Conservation (phyloP, 345 rosid genomes). For the Murraya paniculata region DNA sequence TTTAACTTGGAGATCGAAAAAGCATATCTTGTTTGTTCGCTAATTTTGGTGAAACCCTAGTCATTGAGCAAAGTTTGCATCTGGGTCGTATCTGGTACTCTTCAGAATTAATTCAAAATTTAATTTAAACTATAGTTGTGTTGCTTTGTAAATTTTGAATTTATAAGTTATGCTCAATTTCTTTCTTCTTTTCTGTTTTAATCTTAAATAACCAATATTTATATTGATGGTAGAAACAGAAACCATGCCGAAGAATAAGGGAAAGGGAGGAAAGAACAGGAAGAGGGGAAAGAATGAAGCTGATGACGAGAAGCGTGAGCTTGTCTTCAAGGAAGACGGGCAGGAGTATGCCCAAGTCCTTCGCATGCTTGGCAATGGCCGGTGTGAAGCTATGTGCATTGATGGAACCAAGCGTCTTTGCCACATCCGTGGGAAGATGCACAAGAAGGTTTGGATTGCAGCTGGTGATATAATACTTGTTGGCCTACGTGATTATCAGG, state of each 20-base stretch:
- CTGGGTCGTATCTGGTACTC: not conserved
- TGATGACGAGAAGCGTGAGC: constrained; percentile 74
- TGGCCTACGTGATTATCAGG: constrained; percentile 75
- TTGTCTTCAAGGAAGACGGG: constrained; percentile 73
- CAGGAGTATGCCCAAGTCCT: constrained; percentile 71
- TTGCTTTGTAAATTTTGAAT: not conserved
- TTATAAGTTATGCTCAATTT: not conserved
- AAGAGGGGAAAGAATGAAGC: constrained; percentile 89
- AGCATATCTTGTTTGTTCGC: not conserved
- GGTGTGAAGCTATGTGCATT: constrained; percentile 68
- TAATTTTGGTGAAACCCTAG: not conserved
- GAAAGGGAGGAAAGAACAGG: constrained; percentile 88
- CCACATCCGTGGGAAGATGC: constrained; percentile 85
- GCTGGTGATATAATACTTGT: constrained; percentile 80
- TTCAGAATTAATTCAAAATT: not conserved
- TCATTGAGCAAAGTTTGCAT: not conserved
- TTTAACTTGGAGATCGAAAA: not conserved
- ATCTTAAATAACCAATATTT: constrained; percentile 19
- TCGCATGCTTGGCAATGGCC: constrained; percentile 77
- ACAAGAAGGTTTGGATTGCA: constrained; percentile 86
- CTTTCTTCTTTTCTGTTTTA: not conserved
- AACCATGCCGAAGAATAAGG: constrained; percentile 78
- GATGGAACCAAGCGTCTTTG: constrained; percentile 65
- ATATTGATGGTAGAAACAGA: constrained; percentile 24
- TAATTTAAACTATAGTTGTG: not conserved